Evolutionary conservation across 495 filamentous ascomycete genomes (phyloP).

Genomic region (Lophiotrema nucula): DNA sequence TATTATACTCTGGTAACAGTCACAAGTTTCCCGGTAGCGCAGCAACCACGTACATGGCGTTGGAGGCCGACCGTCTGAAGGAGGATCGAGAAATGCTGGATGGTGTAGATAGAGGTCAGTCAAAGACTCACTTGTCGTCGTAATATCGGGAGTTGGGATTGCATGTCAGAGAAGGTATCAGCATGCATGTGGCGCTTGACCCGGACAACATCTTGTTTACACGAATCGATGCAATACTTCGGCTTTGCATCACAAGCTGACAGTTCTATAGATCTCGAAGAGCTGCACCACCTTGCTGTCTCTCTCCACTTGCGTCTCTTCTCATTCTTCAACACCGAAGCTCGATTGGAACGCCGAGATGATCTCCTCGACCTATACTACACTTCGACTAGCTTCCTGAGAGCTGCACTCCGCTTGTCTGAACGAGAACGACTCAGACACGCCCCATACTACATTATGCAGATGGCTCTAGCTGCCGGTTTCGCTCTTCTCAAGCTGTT

Average conservation of each 20-base stretch:
- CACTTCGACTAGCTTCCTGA: constrained; percentile 72
- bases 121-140: background rate
- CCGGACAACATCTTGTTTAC: too few relatives aligned
- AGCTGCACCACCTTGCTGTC: constrained; percentile 72
- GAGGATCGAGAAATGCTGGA: constrained; percentile 27
- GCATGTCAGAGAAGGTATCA: too few relatives aligned
- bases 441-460: constrained; percentile 82
- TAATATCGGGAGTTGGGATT: too few relatives aligned
- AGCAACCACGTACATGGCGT: constrained; percentile 19
- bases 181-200: too few relatives aligned
- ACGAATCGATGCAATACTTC: too few relatives aligned
- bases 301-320: constrained; percentile 80
- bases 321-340: constrained; percentile 82
- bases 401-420: constrained; percentile 64
- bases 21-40: constrained; percentile 3
- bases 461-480: constrained; percentile 86
- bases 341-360: constrained; percentile 65
- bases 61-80: constrained; percentile 26
- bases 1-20: constrained; percentile 26
- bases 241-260: background rate
- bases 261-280: constrained; percentile 28
- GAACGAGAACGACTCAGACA: constrained; percentile 56
- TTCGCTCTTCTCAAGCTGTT: constrained; percentile 83
- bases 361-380: constrained; percentile 77
- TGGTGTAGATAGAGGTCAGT: constrained; percentile 24